Conservation (phyloP, 1,139 yeast species). For the Blastobotrys elegans region DNA sequence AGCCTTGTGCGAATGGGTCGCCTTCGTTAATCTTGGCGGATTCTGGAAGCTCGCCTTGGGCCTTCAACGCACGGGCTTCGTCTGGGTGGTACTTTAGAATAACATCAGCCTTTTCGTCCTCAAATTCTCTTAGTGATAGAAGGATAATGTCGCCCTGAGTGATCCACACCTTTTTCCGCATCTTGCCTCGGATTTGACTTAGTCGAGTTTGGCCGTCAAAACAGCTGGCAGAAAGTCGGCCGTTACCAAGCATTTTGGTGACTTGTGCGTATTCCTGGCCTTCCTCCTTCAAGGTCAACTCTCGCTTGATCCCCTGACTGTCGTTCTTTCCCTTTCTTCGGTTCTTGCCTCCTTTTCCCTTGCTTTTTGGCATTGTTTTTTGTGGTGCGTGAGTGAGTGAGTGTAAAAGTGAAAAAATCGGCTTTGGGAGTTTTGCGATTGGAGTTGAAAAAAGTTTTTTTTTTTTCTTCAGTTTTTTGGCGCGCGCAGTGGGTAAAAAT, state of each 20-base stretch:
- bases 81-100: slow-evolving; percentile 95
- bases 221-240: slow-evolving; percentile 91
- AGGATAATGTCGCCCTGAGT: slow-evolving; percentile 96
- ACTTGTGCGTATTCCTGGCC: slow-evolving; percentile 99
- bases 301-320: slow-evolving; percentile 88
- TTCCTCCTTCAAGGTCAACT: slow-evolving; percentile 84
- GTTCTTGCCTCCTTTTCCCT: slow-evolving; percentile 60
- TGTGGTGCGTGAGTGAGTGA: too few species aligned
- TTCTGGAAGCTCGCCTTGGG: slow-evolving; percentile 92
- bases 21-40: slow-evolving; percentile 96
- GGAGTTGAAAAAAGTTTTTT: too few species aligned
- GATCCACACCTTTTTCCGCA: slow-evolving; percentile 99
- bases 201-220: slow-evolving; percentile 90
- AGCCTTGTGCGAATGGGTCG: slow-evolving; percentile 94
- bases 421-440: too few species aligned
- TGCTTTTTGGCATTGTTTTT: slow-evolving; percentile 46
- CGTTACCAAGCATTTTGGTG: slow-evolving; percentile 97
- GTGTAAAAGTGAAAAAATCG: too few species aligned
- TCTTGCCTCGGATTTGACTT: slow-evolving; percentile 98
- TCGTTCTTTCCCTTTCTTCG: slow-evolving; percentile 99
- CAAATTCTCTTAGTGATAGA: slow-evolving; percentile 96
- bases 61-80: slow-evolving; percentile 95
- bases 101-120: slow-evolving; percentile 97
- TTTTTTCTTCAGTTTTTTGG: too few species aligned
- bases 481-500: too few species aligned